phyloP scores from a whole-genome alignment of 352 stramenopile genomes.

The Blastocystis sp. region DNA sequence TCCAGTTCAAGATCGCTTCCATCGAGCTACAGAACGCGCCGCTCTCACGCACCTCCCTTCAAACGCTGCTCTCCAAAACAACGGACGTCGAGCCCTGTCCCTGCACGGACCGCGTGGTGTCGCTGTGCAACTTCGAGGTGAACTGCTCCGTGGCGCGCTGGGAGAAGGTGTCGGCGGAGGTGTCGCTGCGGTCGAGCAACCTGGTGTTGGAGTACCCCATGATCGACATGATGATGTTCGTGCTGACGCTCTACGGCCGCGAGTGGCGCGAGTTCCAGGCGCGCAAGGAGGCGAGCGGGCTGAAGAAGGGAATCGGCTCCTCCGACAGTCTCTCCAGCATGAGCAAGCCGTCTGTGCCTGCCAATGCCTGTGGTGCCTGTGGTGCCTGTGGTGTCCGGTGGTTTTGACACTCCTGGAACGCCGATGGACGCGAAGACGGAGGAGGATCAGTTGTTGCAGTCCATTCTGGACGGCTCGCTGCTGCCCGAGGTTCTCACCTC shows the following conservation, averaged over 20 bases:
- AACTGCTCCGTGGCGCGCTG: conserved; percentile 1
- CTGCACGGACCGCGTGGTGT: conserved; percentile 24
- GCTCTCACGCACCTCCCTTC: neutral
- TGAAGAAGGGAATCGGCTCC: neutral
- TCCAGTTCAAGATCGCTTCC: conserved; percentile 43
- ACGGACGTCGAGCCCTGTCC: neutral
- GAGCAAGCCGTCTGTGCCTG: neutral
- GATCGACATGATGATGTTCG: conserved; percentile 37
- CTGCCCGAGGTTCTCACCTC: neutral
- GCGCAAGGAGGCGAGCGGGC: neutral
- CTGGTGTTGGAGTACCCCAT: conserved; percentile 1
- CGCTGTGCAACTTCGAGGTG: neutral
- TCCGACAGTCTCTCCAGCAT: neutral
- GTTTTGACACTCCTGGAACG: neutral
- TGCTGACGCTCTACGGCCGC: neutral
- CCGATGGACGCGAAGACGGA: neutral
- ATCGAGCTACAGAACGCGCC: conserved; percentile 12
- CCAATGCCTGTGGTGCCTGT: neutral
- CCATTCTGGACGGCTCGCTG: conserved; percentile 1
- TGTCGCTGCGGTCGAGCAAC: conserved; percentile 9
- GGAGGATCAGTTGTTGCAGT: neutral
- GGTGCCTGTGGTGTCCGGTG: neutral
- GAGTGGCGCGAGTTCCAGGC: neutral
- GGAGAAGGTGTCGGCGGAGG: conserved; percentile 42
- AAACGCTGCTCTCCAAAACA: neutral